Evolutionary conservation across 495 filamentous ascomycete species (phyloP).

Genomic region (Jackrogersella minutella): DNA sequence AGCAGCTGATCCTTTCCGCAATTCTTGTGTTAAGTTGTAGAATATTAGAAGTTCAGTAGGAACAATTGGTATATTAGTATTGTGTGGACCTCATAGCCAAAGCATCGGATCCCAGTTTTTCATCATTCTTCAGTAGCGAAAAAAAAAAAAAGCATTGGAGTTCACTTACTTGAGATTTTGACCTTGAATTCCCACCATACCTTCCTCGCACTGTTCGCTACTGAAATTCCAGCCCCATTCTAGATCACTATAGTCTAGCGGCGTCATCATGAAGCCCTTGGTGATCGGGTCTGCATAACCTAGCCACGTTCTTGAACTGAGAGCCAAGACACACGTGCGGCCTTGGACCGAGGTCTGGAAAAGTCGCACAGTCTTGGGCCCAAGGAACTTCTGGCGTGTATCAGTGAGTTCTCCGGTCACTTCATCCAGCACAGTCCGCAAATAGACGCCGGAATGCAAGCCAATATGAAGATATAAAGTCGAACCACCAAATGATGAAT

Average conservation of each 20-base stretch:
- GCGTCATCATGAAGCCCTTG: slow-evolving; percentile 88
- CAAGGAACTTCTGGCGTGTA: slow-evolving; percentile 91
- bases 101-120: slow-evolving; percentile 63
- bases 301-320: slow-evolving; percentile 91
- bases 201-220: slow-evolving; percentile 89
- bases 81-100: slow-evolving; percentile 55
- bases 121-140: slow-evolving; percentile 71
- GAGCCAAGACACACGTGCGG: slow-evolving; percentile 84
- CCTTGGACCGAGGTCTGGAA: slow-evolving; percentile 86
- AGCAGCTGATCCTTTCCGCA: slow-evolving; percentile 66
- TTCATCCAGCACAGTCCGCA: slow-evolving; percentile 92
- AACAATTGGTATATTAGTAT: slow-evolving; percentile 66
- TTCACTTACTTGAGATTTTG: slow-evolving; percentile 82
- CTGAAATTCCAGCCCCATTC: slow-evolving; percentile 97
- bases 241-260: slow-evolving; percentile 84
- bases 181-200: slow-evolving; percentile 94
- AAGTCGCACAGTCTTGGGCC: slow-evolving; percentile 84
- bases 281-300: slow-evolving; percentile 87
- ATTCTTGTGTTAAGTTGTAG: background rate
- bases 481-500: slow-evolving; percentile 74
- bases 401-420: slow-evolving; percentile 93
- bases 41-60: slow-evolving; percentile 54
- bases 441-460: slow-evolving; percentile 91
- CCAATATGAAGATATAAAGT: slow-evolving; percentile 95
- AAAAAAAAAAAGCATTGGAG: slow-evolving; percentile 26